phyloP scores from a whole-genome alignment of 2,329 filamentous ascomycete species.

The Nigrospora oryzae region DNA sequence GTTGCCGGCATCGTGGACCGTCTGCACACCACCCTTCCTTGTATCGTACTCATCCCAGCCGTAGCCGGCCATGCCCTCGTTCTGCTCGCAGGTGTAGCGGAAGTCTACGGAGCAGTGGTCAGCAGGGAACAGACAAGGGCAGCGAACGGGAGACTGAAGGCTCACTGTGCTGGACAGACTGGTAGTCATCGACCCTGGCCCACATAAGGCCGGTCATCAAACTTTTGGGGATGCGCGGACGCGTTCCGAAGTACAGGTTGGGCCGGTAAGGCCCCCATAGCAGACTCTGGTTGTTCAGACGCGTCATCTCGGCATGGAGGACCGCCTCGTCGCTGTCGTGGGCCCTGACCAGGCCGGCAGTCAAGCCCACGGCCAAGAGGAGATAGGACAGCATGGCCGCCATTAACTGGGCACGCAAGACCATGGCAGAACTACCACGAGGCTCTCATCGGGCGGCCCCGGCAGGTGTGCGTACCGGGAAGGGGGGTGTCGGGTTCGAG shows the following conservation, averaged over 20 bases:
- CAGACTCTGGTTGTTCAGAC: constrained; percentile 69
- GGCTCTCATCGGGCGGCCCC: too few species aligned
- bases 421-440: constrained; percentile 11
- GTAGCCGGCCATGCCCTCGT: constrained; percentile 89
- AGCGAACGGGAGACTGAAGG: neutral
- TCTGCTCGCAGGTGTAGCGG: constrained; percentile 91
- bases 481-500: too few species aligned
- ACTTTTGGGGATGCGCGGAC: constrained; percentile 73
- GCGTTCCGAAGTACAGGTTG: constrained; percentile 88
- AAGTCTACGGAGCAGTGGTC: constrained; percentile 47
- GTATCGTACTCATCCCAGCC: constrained; percentile 98
- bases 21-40: constrained; percentile 76
- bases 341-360: constrained; percentile 10
- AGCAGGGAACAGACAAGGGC: neutral
- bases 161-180: constrained; percentile 67
- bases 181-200: constrained; percentile 75
- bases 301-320: constrained; percentile 39
- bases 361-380: constrained; percentile 6
- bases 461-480: too few species aligned
- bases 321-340: constrained; percentile 22
- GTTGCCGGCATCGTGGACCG: constrained; percentile 85
- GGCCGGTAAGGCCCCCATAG: constrained; percentile 95
- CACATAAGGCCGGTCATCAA: constrained; percentile 80
- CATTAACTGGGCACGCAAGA: constrained; percentile 15
- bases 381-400: constrained; percentile 21